phyloP scores from a whole-genome alignment of 2,329 filamentous ascomycete genomes.

The Colletotrichum spaethianum region DNA sequence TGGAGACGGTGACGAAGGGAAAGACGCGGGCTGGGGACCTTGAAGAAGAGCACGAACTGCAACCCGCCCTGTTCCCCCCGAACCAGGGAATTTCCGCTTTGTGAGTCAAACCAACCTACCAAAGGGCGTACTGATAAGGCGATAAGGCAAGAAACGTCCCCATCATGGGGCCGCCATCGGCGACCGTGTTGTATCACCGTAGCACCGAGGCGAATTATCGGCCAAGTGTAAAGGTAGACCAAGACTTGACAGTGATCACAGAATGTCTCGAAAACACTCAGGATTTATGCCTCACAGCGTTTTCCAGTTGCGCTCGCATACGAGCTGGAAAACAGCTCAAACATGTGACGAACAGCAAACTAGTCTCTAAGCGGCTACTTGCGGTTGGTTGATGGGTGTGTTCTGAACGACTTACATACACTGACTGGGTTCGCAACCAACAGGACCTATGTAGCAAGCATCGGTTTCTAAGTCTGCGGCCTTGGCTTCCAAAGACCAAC shows the following conservation, averaged over 20 bases:
- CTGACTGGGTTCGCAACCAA: background rate
- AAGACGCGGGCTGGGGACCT: background rate
- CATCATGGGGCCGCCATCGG: constrained; percentile 31
- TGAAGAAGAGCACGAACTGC: constrained; percentile 10
- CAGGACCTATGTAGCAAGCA: background rate
- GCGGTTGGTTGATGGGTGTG: background rate
- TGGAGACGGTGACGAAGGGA: constrained; percentile 18
- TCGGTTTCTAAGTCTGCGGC: background rate
- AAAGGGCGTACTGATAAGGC: constrained; percentile 34
- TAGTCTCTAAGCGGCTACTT: background rate
- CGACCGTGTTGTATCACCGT: constrained; percentile 38
- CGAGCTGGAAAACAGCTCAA: background rate
- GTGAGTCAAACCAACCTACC: constrained; percentile 38
- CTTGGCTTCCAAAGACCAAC: constrained; percentile 1
- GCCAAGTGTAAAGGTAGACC: constrained; percentile 5
- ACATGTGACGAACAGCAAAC: background rate
- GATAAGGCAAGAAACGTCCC: constrained; percentile 29
- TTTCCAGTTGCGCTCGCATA: background rate
- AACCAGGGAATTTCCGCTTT: constrained; percentile 30
- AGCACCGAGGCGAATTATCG: constrained; percentile 37
- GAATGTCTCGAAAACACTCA: background rate
- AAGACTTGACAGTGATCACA: background rate
- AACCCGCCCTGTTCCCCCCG: constrained; percentile 17
- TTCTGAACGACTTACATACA: background rate
- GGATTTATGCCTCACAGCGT: background rate